These are phyloP conservation scores for Globisporangium yorkense DNA, from an alignment of 352 stramenopile species.

Conservation along the genomic window DNA sequence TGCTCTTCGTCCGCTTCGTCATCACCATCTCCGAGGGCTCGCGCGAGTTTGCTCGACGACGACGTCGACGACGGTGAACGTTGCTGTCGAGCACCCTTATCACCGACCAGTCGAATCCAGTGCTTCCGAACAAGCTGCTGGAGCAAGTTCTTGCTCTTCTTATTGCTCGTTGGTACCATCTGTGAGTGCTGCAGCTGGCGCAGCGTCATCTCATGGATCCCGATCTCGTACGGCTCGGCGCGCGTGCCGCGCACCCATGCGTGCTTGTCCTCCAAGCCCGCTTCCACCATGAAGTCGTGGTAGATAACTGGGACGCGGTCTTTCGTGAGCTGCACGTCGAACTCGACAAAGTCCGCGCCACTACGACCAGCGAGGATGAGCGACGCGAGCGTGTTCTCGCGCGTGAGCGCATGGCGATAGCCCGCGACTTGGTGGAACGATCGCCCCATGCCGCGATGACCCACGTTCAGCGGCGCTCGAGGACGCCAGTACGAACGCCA, in stretches of 20 bases:
- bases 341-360: slow-evolving; percentile 78
- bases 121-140: slow-evolving; percentile 67
- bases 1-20: slow-evolving; percentile 32
- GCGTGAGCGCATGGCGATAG: slow-evolving; percentile 50
- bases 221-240: slow-evolving; percentile 54
- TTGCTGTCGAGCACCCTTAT: slow-evolving; percentile 6
- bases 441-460: slow-evolving; percentile 72
- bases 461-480: slow-evolving; percentile 44
- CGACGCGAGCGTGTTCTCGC: slow-evolving; percentile 73
- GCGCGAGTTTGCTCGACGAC: too few species aligned
- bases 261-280: slow-evolving; percentile 53
- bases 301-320: slow-evolving; percentile 72
- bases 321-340: slow-evolving; percentile 81
- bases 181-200: slow-evolving; percentile 50
- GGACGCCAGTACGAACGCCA: slow-evolving; percentile 71
- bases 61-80: too few species aligned
- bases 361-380: slow-evolving; percentile 62
- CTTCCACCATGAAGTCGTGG: slow-evolving; percentile 70
- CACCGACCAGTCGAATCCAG: slow-evolving; percentile 37
- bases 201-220: slow-evolving; percentile 63
- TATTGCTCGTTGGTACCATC: slow-evolving; percentile 32
- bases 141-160: slow-evolving; percentile 22
- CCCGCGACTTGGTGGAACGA: slow-evolving; percentile 65
- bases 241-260: slow-evolving; percentile 37
- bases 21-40: too few species aligned